A percentile compares a stretch with the other conserved stretches of the same genome.
Conservation (phyloP, 2,329 filamentous ascomycete genomes). For the Pseudogymnoascus sp. region DNA sequence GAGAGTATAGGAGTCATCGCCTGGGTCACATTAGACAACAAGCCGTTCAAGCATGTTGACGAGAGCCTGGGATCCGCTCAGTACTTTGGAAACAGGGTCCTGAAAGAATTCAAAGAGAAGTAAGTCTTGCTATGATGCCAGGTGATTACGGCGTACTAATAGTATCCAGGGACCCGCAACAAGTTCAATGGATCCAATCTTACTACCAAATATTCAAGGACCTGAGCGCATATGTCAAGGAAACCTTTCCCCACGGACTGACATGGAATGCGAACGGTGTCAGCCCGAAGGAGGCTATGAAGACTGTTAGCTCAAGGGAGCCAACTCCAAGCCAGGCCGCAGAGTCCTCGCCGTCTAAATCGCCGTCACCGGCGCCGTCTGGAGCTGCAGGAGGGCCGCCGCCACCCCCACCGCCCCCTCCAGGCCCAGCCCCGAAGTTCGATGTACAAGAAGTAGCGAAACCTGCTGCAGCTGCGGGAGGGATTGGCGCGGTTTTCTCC, state of each 20-base stretch:
- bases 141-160: slow-evolving; percentile 10
- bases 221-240: slow-evolving; percentile 74
- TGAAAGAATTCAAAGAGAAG: slow-evolving; percentile 85
- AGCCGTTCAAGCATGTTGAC: slow-evolving; percentile 77
- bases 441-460: slow-evolving; percentile 39
- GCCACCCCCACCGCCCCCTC: slow-evolving; percentile 62
- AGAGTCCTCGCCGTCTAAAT: slow-evolving; percentile 23
- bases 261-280: slow-evolving; percentile 77
- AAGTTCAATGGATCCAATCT: slow-evolving; percentile 84
- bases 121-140: slow-evolving; percentile 29
- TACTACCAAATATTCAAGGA: slow-evolving; percentile 87
- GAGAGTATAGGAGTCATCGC: slow-evolving; percentile 84
- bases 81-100: slow-evolving; percentile 88
- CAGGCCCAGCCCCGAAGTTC: slow-evolving; percentile 59
- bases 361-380: slow-evolving; percentile 42
- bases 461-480: slow-evolving; percentile 41
- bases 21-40: slow-evolving; percentile 79
- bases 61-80: slow-evolving; percentile 78
- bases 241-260: slow-evolving; percentile 70
- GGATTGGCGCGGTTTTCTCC: slow-evolving; percentile 82
- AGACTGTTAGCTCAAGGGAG: slow-evolving; percentile 52
- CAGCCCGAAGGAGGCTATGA: slow-evolving; percentile 58
- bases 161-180: slow-evolving; percentile 57
- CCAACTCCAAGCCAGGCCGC: slow-evolving; percentile 29
- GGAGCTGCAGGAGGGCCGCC: slow-evolving; percentile 48